Evolutionary conservation across 2,329 filamentous ascomycete species (phyloP), one percentile per base, ranked within the genome.

Genomic region (Chrysosporium queenslandicum): DNA sequence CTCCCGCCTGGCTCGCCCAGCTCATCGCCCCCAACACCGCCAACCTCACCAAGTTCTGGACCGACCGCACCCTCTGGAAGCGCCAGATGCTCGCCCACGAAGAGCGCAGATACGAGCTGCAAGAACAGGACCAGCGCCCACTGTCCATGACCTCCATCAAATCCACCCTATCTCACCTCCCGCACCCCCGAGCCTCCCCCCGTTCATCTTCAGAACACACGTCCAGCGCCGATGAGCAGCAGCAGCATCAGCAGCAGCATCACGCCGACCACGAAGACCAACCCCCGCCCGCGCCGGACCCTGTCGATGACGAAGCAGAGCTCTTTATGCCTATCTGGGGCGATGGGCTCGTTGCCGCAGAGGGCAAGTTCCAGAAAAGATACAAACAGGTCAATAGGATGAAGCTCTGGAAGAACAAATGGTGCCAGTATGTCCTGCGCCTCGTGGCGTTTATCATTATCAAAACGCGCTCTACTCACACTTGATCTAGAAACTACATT

Each of bases 61-160:
- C 45, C 32, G 45, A 54, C 25, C 53, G 55, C 32, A 30, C 52
- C 9, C 23, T 29, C 20, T 56, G 55, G 55, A 56, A 54, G 41
- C 46, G 39, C 7, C 20, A 52, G 18, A 50, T 49, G 37, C 37
- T 56, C 6, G 43, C 36, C 12, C 37, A 43, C n/a, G 52, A 56
- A 52, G 49, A 53, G 21, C 37, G 49, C 23, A 32, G n/a, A 30
- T 54, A 54, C 40, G 45, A 47, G 14, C 39, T 50, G 16, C 34
- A 30, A 18, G 29, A 39, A n/a, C 21, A 39, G 20, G 25, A n/a
- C 1, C 46, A 48, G 27, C 9, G 27, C 27, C 27, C 27, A 29
- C 9, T 9, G 27, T 29, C 27, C 9, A 41, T 32, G 21, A 40
- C 34, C n/a, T 29, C 3, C 23, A 11, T 49, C 23, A 49, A 40